These are phyloP conservation scores for Colletotrichum sojae DNA, from an alignment of 2,329 filamentous ascomycete species.

Conservation along the genomic window DNA sequence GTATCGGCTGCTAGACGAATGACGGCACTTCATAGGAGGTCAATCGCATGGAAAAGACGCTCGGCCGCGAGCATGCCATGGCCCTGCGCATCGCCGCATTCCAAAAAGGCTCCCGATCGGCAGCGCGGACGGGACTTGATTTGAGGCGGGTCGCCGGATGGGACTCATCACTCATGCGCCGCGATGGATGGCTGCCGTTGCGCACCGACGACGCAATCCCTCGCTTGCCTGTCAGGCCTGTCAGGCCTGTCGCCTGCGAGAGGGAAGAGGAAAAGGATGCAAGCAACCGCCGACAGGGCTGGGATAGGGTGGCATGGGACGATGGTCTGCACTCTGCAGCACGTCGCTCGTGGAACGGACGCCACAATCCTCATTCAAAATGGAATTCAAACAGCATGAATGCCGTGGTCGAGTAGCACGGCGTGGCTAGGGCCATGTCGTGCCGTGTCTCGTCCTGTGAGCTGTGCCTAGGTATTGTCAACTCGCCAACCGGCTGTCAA, in stretches of 20 bases:
- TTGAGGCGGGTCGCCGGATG: background rate
- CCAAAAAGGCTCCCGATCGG: slow-evolving; percentile 16
- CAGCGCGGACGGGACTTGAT: background rate
- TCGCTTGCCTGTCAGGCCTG: slow-evolving; percentile 10
- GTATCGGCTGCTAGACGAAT: background rate
- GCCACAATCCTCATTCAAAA: background rate
- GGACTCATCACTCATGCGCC: too few relatives aligned
- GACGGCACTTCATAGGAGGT: background rate
- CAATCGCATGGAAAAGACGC: too few relatives aligned
- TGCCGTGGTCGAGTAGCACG: background rate
- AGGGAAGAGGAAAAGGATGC: background rate
- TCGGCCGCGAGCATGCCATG: background rate
- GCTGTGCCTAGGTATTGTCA: background rate
- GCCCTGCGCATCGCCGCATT: slow-evolving; percentile 3
- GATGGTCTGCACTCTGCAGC: background rate
- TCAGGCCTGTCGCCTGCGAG: background rate
- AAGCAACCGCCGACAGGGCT: slow-evolving; percentile 10
- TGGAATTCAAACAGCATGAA: background rate
- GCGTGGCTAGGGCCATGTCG: background rate
- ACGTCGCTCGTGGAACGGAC: slow-evolving; percentile 3
- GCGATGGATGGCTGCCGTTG: slow-evolving; percentile 2
- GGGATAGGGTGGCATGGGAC: background rate
- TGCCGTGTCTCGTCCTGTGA: background rate
- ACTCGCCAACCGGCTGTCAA: background rate
- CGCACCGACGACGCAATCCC: background rate